Evolutionary conservation across 441 rosid species (phyloP).

Genomic region (Populus hybrid): DNA sequence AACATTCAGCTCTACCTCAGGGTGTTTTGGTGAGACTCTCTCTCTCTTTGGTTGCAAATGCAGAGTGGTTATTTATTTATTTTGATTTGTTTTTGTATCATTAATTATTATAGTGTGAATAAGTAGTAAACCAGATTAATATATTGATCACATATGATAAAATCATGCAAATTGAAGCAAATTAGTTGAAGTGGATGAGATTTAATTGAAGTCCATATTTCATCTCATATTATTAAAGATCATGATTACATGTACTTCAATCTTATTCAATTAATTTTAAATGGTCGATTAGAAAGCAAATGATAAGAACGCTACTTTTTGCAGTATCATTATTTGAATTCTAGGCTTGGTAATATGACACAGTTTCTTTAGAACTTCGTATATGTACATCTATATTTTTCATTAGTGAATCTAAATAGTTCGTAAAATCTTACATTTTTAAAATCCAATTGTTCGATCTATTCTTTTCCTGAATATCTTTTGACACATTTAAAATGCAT

Average conservation of each 20-base stretch:
- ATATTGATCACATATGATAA: neutral
- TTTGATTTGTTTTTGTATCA: neutral
- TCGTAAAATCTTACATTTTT: too few relatives aligned
- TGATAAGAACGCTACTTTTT: neutral
- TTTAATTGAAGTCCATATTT: neutral
- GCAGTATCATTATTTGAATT: neutral
- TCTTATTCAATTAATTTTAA: too few relatives aligned
- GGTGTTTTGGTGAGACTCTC: slow-evolving; percentile 64
- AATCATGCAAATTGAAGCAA: neutral
- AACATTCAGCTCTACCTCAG: slow-evolving; percentile 97
- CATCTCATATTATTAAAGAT: neutral
- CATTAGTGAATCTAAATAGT: neutral
- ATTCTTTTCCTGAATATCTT: neutral
- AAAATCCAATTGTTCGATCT: neutral
- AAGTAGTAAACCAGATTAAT: neutral
- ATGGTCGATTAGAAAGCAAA: neutral
- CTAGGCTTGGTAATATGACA: neutral
- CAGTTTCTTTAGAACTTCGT: too few relatives aligned
- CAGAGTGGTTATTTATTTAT: too few relatives aligned
- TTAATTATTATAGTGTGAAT: too few relatives aligned
- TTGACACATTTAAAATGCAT: neutral
- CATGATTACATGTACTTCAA: too few relatives aligned
- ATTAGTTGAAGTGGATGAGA: neutral
- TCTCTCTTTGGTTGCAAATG: neutral
- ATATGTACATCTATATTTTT: too few relatives aligned